These are phyloP conservation scores for Drechslerella stenobrocha DNA, from an alignment of 2,329 filamentous ascomycete species.

Conservation along the genomic window DNA sequence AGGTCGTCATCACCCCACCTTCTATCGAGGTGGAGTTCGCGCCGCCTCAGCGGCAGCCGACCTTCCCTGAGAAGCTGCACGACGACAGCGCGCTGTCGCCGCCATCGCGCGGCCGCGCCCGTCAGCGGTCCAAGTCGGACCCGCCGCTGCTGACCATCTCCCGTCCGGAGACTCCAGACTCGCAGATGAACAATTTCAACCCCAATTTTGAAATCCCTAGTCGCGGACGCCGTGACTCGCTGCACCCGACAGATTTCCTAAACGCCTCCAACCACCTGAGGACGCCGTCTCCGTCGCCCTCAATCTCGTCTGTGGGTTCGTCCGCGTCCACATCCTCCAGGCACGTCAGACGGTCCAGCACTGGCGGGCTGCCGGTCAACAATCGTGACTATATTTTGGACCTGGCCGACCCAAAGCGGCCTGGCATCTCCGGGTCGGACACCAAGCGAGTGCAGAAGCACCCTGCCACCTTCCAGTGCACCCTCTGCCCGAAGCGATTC, in stretches of 20 bases:
- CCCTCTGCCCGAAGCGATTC: constrained; percentile 89
- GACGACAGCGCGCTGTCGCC: constrained; percentile 52
- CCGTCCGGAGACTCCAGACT: constrained; percentile 33
- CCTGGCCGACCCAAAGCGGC: constrained; percentile 76
- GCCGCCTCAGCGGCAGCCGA: constrained; percentile 52
- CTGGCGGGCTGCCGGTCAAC: constrained; percentile 60
- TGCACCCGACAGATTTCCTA: constrained; percentile 57
- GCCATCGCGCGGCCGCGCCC: constrained; percentile 36
- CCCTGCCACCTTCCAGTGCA: constrained; percentile 94
- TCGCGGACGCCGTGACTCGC: constrained; percentile 30
- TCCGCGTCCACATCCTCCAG: constrained; percentile 53
- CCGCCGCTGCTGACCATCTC: constrained; percentile 38
- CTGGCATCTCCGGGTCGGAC: constrained; percentile 62
- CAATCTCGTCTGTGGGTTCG: constrained; percentile 49
- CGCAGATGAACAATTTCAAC: constrained; percentile 38
- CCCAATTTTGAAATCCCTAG: constrained; percentile 44
- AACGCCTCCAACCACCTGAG: constrained; percentile 54
- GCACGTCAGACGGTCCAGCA: constrained; percentile 60
- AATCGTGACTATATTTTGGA: constrained; percentile 81
- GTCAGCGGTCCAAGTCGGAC: constrained; percentile 44
- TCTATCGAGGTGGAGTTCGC: constrained; percentile 53
- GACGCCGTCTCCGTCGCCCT: constrained; percentile 58
- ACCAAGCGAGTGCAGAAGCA: constrained; percentile 92
- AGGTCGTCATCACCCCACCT: constrained; percentile 49
- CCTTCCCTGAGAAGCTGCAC: constrained; percentile 52